A percentile compares a stretch with the other conserved stretches of the same genome.
Conservation (phyloP, 257 asterid genomes). For the Solanum lycopersicoides region DNA sequence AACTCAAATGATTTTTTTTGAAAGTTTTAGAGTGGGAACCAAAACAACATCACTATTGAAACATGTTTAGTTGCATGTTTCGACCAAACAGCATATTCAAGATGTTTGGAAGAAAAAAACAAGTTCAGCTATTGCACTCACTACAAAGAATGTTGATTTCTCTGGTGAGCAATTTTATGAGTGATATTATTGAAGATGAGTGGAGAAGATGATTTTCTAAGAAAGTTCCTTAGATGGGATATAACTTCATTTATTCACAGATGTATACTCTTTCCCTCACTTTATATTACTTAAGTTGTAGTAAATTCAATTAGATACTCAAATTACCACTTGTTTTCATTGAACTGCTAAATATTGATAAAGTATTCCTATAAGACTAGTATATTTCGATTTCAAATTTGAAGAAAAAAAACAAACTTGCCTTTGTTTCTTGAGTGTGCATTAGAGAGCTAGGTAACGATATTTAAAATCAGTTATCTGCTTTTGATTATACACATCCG, state of each 20-base stretch:
- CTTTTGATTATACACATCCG: background rate
- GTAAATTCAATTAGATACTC: background rate
- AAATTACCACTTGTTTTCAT: too few species aligned
- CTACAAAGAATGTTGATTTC: constrained; percentile 36
- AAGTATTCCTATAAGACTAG: background rate
- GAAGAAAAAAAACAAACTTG: background rate
- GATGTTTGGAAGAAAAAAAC: constrained; percentile 23
- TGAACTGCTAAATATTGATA: background rate
- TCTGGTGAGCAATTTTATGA: constrained; percentile 48
- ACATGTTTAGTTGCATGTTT: constrained; percentile 43
- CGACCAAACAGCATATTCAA: constrained; percentile 40
- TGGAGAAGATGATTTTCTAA: constrained; percentile 47
- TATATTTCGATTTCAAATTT: background rate
- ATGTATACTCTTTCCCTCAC: background rate
- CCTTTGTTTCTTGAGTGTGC: too few species aligned
- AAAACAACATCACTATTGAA: constrained; percentile 28
- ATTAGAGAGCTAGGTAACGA: background rate
- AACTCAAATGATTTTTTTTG: constrained; percentile 39
- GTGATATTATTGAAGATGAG: constrained; percentile 42
- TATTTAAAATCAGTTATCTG: background rate
- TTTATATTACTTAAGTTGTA: too few species aligned
- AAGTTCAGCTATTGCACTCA: constrained; percentile 35
- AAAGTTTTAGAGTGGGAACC: constrained; percentile 51
- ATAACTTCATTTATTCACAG: constrained; percentile 51
- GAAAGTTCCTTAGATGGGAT: constrained; percentile 36